phyloP scores from a whole-genome alignment of 2,329 filamentous ascomycete species.

The Celoporthe dispersa region DNA sequence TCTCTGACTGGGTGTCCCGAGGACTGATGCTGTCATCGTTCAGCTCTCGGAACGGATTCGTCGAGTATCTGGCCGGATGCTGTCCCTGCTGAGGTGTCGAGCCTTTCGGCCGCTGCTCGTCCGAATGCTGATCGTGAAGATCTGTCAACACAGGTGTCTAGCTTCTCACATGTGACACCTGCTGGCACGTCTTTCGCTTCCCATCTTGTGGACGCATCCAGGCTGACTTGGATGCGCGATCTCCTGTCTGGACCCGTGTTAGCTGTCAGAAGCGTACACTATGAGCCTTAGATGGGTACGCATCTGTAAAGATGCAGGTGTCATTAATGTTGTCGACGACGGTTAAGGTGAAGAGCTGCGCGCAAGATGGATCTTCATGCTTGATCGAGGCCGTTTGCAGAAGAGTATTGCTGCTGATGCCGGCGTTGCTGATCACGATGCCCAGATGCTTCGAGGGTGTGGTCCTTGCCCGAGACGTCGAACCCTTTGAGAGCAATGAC shows the following conservation, averaged over 20 bases:
- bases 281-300: background rate
- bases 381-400: background rate
- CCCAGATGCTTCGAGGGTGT: conserved; percentile 61
- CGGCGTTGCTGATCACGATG: conserved; percentile 72
- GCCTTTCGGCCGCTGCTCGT: background rate
- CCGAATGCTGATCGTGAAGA: background rate
- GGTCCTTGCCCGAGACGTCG: conserved; percentile 66
- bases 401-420: conserved; percentile 59
- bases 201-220: background rate
- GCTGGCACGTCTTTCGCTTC: background rate
- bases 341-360: background rate
- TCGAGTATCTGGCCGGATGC: background rate
- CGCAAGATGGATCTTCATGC: no score
- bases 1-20: background rate
- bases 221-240: background rate
- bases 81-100: background rate
- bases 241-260: background rate
- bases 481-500: conserved; percentile 61
- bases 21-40: background rate
- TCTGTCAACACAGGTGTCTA: background rate
- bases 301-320: background rate
- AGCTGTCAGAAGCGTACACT: background rate
- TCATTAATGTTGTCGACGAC: background rate
- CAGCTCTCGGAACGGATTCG: background rate
- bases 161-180: background rate